These are phyloP conservation scores for Zymoseptoria tritici DNA, from an alignment of 2,329 filamentous ascomycete species.

Conservation along the genomic window DNA sequence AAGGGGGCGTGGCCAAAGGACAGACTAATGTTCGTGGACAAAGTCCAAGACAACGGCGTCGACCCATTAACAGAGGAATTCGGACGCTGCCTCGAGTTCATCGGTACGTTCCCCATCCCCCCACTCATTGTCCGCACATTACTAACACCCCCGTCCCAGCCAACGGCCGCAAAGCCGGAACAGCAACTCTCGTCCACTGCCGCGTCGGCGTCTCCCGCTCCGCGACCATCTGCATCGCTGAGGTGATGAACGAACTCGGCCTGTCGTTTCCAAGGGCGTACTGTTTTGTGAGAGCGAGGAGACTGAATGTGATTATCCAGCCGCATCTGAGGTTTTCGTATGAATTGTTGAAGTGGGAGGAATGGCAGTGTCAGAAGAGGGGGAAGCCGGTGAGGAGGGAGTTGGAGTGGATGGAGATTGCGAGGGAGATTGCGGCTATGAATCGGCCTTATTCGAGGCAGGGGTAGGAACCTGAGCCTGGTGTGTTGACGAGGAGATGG, in stretches of 20 bases:
- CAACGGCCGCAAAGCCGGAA: slow-evolving; percentile 66
- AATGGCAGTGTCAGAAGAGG: slow-evolving; percentile 56
- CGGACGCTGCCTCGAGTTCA: slow-evolving; percentile 77
- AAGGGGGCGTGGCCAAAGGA: slow-evolving; percentile 61
- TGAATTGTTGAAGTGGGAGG: slow-evolving; percentile 94
- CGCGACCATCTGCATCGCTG: slow-evolving; percentile 97
- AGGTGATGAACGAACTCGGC: slow-evolving; percentile 78
- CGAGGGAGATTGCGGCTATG: slow-evolving; percentile 88
- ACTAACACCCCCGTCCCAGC: slow-evolving; percentile 46
- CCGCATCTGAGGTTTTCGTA: slow-evolving; percentile 92
- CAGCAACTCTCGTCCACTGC: slow-evolving; percentile 89
- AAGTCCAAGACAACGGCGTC: slow-evolving; percentile 94
- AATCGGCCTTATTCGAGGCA: slow-evolving; percentile 84
- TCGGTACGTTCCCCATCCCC: slow-evolving; percentile 55
- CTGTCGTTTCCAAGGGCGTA: slow-evolving; percentile 89
- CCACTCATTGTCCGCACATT: too few relatives aligned
- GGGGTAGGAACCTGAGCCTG: slow-evolving; percentile 21
- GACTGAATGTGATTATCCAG: slow-evolving; percentile 96
- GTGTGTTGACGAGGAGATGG: too few relatives aligned
- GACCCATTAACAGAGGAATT: slow-evolving; percentile 86
- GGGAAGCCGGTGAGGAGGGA: slow-evolving; percentile 58
- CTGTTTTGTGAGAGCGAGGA: slow-evolving; percentile 86
- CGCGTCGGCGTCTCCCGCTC: slow-evolving; percentile 91
- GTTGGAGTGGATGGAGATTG: slow-evolving; percentile 83
- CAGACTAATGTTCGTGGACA: slow-evolving; percentile 72